Evolutionary conservation across 805 yeast genomes (phyloP).

Genomic region (Suhomyces canberraensis): DNA sequence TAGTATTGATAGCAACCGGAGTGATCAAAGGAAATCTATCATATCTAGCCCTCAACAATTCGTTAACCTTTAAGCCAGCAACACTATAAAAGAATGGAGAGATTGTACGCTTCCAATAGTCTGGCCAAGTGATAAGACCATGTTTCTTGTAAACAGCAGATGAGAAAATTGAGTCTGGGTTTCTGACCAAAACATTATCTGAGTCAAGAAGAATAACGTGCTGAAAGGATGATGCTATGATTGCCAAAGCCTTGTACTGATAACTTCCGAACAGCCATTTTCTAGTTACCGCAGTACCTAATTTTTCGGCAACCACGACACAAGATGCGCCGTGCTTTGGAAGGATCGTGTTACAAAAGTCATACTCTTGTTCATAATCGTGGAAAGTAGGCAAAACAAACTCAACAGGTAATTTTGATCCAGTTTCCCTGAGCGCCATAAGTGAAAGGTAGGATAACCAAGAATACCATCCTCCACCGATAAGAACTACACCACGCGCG

Average conservation of each 20-base stretch:
- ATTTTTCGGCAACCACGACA: constrained; percentile 33
- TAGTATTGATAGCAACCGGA: constrained; percentile 1
- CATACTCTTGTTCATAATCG: constrained; percentile 34
- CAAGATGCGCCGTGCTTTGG: constrained; percentile 44
- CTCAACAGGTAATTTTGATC: constrained; percentile 44
- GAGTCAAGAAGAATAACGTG: constrained; percentile 45
- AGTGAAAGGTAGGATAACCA: constrained; percentile 40
- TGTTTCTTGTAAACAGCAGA: constrained; percentile 14
- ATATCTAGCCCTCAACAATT: constrained; percentile 5
- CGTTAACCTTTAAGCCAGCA: constrained; percentile 13
- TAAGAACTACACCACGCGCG: constrained; percentile 24
- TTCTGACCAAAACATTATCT: constrained; percentile 43
- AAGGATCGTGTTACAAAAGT: constrained; percentile 37
- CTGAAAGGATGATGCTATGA: constrained; percentile 45
- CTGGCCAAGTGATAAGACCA: constrained; percentile 21
- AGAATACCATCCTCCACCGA: constrained; percentile 44
- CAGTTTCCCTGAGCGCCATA: constrained; percentile 40
- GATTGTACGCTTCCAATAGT: constrained; percentile 20
- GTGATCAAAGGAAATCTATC: constrained; percentile 5
- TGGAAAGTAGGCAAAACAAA: constrained; percentile 37
- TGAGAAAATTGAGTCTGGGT: constrained; percentile 34
- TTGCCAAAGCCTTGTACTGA: constrained; percentile 42
- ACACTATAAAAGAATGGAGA: constrained; percentile 22
- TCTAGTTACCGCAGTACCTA: constrained; percentile 20
- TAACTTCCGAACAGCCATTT: constrained; percentile 28